Percentiles rank a stretch among this genome's conserved stretches.
These are phyloP conservation scores for Termitomyces sp. DNA, from an alignment of 768 basidiomycete species.

Conservation along the genomic window DNA sequence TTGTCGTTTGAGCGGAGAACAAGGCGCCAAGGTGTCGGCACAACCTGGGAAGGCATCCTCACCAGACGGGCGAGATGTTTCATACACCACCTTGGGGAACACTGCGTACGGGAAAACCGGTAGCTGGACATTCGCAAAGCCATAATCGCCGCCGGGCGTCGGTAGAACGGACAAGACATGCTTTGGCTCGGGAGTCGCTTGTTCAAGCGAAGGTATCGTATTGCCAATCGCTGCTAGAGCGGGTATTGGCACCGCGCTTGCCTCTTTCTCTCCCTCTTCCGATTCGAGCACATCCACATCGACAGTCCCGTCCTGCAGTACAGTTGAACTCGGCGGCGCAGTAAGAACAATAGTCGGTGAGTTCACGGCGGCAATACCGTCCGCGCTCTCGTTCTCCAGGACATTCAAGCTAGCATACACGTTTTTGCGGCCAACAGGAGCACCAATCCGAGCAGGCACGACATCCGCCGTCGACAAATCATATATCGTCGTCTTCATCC, in stretches of 20 bases:
- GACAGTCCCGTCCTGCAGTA: neutral
- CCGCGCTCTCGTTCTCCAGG: neutral
- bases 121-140: neutral
- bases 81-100: slow-evolving; percentile 4
- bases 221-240: slow-evolving; percentile 3
- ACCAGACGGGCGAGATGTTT: neutral
- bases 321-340: slow-evolving; percentile 4
- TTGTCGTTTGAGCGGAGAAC: neutral
- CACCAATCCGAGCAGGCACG: neutral
- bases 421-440: neutral
- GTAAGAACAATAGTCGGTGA: slow-evolving; percentile 14
- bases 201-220: neutral
- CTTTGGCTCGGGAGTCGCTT: neutral
- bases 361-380: neutral
- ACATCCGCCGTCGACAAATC: slow-evolving; percentile 12
- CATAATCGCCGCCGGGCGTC: neutral
- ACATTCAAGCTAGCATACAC: neutral
- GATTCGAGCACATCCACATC: neutral
- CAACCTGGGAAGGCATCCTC: neutral
- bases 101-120: neutral
- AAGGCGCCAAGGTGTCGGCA: neutral
- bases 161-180: neutral
- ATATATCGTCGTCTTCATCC: slow-evolving; percentile 15
- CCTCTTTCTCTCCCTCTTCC: neutral
- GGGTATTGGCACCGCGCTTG: neutral